These are phyloP conservation scores for Pichia nakasei DNA, from an alignment of 805 yeast genomes.

Conservation along the genomic window DNA sequence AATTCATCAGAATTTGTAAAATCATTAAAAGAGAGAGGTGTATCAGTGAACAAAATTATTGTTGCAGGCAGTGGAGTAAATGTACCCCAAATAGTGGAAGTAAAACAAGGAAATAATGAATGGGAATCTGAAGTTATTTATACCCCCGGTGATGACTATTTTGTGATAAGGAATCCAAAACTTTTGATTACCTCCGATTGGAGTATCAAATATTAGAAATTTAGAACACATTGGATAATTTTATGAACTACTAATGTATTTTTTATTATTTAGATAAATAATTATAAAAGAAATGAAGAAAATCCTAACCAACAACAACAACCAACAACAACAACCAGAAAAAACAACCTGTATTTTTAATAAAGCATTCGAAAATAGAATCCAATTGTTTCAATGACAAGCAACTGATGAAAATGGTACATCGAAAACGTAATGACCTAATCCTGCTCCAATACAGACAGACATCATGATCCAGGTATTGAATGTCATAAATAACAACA, in stretches of 20 bases:
- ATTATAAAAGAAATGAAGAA: too few species aligned
- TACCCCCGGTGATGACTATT: slow-evolving; percentile 3
- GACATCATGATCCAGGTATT: slow-evolving; percentile 39
- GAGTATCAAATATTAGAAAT: slow-evolving; percentile 22
- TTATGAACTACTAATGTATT: too few species aligned
- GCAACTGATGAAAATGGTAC: slow-evolving; percentile 12
- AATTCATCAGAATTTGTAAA: slow-evolving; percentile 18
- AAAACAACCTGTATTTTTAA: too few species aligned
- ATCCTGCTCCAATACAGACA: slow-evolving; percentile 33
- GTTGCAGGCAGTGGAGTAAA: slow-evolving; percentile 31
- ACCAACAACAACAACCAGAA: too few species aligned
- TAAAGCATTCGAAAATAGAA: too few species aligned
- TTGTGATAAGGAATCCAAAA: slow-evolving; percentile 40
- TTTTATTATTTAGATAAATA: too few species aligned
- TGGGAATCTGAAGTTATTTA: slow-evolving; percentile 28
- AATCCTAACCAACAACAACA: too few species aligned
- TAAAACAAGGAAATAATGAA: slow-evolving; percentile 29
- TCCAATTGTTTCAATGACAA: slow-evolving; percentile 25
- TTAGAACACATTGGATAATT: too few species aligned
- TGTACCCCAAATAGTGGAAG: slow-evolving; percentile 6
- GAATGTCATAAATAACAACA: slow-evolving; percentile 41
- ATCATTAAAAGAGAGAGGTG: slow-evolving; percentile 21
- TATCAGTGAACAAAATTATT: slow-evolving; percentile 47
- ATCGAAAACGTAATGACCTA: slow-evolving; percentile 29
- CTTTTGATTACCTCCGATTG: slow-evolving; percentile 40